Evolutionary conservation across 75 land plant species (phyloP).

Genomic region (Cupressus sempervirens): DNA sequence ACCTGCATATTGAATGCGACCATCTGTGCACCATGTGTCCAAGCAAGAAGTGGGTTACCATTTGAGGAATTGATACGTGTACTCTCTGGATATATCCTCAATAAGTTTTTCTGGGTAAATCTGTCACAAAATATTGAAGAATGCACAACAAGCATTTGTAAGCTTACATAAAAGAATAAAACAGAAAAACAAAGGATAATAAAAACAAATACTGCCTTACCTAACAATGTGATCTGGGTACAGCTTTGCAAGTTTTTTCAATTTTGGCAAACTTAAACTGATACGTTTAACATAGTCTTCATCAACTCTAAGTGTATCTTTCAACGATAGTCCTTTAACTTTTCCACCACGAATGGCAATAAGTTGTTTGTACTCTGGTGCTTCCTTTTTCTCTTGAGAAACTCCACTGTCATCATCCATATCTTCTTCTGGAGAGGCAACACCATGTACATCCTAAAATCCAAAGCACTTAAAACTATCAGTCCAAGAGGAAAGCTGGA

Average conservation of each 20-base stretch:
- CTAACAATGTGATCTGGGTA: slow-evolving; percentile 39
- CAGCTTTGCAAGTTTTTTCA: slow-evolving; percentile 36
- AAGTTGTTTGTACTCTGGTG: slow-evolving; percentile 49
- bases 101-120: slow-evolving; percentile 53
- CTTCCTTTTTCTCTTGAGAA: slow-evolving; percentile 21
- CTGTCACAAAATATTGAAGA: slow-evolving; percentile 20
- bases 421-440: slow-evolving; percentile 14
- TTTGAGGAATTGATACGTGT: slow-evolving; percentile 69
- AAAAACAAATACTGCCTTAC: slow-evolving; percentile 20
- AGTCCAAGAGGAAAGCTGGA: background rate
- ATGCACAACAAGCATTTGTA: background rate
- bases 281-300: slow-evolving; percentile 47
- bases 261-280: slow-evolving; percentile 63
- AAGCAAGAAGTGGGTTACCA: slow-evolving; percentile 57
- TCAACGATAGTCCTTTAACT: slow-evolving; percentile 32
- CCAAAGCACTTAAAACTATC: background rate
- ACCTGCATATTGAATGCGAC: slow-evolving; percentile 95
- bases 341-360: slow-evolving; percentile 73
- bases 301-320: slow-evolving; percentile 31
- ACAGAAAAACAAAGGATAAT: background rate
- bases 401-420: slow-evolving; percentile 27
- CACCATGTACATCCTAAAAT: slow-evolving; percentile 2
- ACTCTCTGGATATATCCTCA: slow-evolving; percentile 68
- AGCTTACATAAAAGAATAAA: background rate
- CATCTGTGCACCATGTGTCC: slow-evolving; percentile 90